Evolutionary conservation across 805 yeast genomes (phyloP), one percentile per base, ranked within the genome.

Genomic region (Suhomyces xylopsoci): DNA sequence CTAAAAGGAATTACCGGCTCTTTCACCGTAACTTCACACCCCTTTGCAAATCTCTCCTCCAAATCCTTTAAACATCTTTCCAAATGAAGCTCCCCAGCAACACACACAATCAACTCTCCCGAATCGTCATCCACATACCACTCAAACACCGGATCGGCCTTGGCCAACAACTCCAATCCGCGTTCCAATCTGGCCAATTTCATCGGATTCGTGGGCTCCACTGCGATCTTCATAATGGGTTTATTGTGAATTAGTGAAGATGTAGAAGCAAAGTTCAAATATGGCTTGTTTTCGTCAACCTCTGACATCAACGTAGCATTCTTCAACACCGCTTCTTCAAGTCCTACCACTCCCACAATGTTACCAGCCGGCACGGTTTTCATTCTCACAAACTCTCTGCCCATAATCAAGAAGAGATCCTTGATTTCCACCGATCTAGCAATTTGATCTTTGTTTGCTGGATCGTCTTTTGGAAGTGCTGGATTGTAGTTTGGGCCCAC

Each of bases 61-160:
- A 94, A 73, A 70, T 94, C 99, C 63, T 90, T 91, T 58, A 94
- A 68, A 69, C 99, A 94, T 64, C 99, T 81, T 64, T 94, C 99
- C 42, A 94, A 76, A 74, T 94, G 99, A 56, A 94, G 76, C 69
- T 94, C 99, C 48, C 99, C 99, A 8, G 99, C 97, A 8, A 96
- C 92, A 45, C 96, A 90, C 60, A 94, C 75, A 58, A 94, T 91
- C 59, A 89, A 88, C 69, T 94, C 99, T 52, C 99, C 99, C 7
- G 85, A 83, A 53, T 90, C 97, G 54, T 73, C 78, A 61, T 89
- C 92, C 43, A 90, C 77, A 62, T 81, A 87, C 52, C 92, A 87
- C 60, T 90, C 90, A 19, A 92, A 96, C 61, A 97, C 93, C 0
- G 99, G 97, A 69, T 94, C 99, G 0, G 97, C 93, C 59, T 85